Evolutionary conservation across 306 rosid genomes (phyloP), one percentile per base, ranked within the genome.

Genomic region (Parietaria judaica): DNA sequence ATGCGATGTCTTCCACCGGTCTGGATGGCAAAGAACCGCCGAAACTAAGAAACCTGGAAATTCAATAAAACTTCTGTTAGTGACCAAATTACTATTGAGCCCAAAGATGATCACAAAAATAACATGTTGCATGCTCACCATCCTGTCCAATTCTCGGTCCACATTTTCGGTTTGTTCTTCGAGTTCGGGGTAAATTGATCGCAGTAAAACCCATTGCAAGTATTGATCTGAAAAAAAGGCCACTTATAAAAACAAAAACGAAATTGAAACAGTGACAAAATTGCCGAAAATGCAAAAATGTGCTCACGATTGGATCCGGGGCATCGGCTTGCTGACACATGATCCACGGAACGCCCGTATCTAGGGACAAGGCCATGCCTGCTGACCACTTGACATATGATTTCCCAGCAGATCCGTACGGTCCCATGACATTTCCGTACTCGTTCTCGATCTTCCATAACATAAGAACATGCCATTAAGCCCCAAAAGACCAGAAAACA

Each of bases 331-430:
- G 98, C 76, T 84, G 89, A 81, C 98, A 88, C 98, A 92, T 92
- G 74, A 88, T 84, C 98, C 98, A 92, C 37, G 98, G 98, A 58
- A 92, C 98, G 46, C 98, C 98, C 6, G 96, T 92, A 72, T 88
- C 79, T 74, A 86, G 77, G 60, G 95, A 79, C 60, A 74, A 68
- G 60, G 96, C 98, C 98, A 92, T 92, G 36, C 73, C 54, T 74
- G 96, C 98, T 34, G 98, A 87, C 98, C 98, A 88, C 0, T 82
- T 68, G 52, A 92, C 63, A 66, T 92, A 92, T 35, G 90, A 46
- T 70, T 88, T 84, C 44, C 73, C 98, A 53, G 87, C 89, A 60
- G 81, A 3, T 36, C 95, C 98, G 74, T 77, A 85, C 13, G 68
- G 35, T 0, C 11, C 6, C 16, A 72, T 84, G 66, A 88, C 53